Conservation (phyloP, 441 rosid genomes). For the Geranium incanum region DNA sequence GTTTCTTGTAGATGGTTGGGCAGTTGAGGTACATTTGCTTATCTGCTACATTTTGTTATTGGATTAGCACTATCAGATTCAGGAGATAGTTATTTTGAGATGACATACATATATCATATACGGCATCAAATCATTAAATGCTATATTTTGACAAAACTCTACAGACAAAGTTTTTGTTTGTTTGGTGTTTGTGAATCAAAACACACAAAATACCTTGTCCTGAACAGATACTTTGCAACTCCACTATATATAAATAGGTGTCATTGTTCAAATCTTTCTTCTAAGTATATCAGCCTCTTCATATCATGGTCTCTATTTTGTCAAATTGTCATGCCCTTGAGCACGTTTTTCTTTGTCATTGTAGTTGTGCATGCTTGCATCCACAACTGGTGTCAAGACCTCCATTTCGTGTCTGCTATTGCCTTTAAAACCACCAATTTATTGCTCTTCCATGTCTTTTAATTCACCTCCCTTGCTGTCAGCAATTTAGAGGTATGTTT, state of each 20-base stretch:
- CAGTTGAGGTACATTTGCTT: constrained; percentile 34
- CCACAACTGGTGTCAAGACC: too few species aligned
- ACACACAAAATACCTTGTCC: neutral
- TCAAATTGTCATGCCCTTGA: too few species aligned
- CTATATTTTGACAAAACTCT: neutral
- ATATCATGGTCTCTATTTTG: too few species aligned
- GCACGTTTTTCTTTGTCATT: too few species aligned
- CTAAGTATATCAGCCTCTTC: neutral
- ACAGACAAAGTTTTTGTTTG: neutral
- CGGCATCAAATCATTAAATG: neutral
- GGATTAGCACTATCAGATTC: neutral
- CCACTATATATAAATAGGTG: neutral
- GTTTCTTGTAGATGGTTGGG: constrained; percentile 56
- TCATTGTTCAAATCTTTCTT: neutral
- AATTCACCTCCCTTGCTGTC: too few species aligned
- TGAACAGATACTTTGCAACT: too few species aligned
- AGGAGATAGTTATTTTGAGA: constrained; percentile 7
- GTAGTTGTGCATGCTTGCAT: too few species aligned
- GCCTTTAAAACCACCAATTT: neutral
- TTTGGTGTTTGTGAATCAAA: neutral
- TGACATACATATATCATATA: neutral
- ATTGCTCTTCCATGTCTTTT: neutral
- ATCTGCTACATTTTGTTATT: neutral
- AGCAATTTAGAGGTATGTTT: neutral
- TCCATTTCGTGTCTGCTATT: neutral